A percentile compares a stretch with the other conserved stretches of the same genome.
phyloP scores from a whole-genome alignment of 371 early-diverging fungal species.

The Dinochytrium kinnereticum region DNA sequence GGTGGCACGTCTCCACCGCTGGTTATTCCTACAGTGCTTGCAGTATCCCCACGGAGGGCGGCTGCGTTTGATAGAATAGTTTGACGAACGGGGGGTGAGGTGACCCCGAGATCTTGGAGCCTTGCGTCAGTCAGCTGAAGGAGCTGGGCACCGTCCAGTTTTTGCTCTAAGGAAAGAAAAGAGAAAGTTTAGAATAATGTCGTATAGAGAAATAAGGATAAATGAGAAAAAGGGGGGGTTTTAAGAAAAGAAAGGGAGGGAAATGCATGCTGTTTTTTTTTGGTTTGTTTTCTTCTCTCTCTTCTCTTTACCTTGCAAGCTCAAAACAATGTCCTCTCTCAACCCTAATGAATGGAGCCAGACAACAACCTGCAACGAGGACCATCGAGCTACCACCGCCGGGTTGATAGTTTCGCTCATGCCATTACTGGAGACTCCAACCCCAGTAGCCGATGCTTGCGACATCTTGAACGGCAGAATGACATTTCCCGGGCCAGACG shows the following conservation, averaged over 20 bases:
- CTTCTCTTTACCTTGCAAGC: neutral
- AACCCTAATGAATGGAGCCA: neutral
- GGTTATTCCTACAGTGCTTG: neutral
- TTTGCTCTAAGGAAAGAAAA: neutral
- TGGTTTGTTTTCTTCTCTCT: too few relatives aligned
- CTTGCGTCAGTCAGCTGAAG: neutral
- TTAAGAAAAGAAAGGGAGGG: neutral
- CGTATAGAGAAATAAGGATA: neutral
- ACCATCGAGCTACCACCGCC: neutral
- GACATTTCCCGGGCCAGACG: neutral
- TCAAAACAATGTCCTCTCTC: constrained; percentile 7
- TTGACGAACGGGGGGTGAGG: neutral
- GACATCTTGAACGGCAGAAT: neutral
- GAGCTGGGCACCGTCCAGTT: neutral
- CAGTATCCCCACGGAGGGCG: neutral
- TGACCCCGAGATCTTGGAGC: neutral
- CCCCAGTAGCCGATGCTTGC: neutral
- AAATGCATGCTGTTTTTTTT: too few relatives aligned
- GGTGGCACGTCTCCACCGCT: neutral
- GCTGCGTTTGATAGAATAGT: neutral
- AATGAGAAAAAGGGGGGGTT: neutral
- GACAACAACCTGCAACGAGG: neutral
- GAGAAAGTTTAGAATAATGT: neutral
- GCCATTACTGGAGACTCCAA: too few relatives aligned
- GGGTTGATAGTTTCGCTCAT: neutral